Conservation (phyloP, 148 eudicot species). For the Oxyria digyna region DNA sequence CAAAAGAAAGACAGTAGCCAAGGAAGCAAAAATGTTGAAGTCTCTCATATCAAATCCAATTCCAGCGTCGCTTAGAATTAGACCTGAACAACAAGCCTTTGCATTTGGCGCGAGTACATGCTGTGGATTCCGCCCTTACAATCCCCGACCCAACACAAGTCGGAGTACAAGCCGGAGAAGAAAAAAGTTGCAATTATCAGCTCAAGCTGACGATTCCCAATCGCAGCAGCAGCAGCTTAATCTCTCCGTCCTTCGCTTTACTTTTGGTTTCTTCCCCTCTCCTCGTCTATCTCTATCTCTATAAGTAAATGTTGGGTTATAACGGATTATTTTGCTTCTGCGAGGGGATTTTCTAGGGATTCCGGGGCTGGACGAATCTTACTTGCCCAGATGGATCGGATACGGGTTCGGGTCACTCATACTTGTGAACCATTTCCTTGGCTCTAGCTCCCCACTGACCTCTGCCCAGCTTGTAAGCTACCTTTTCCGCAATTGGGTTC, state of each 20-base stretch:
- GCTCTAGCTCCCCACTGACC: conserved; percentile 37
- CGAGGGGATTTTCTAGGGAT: conserved; percentile 33
- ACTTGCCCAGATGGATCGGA: conserved; percentile 94
- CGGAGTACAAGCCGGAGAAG: conserved; percentile 7
- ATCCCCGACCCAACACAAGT: not conserved
- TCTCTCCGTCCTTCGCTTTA: conserved; percentile 84
- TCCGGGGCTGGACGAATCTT: conserved; percentile 86
- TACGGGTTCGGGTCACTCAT: conserved; percentile 73
- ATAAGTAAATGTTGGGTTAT: not conserved
- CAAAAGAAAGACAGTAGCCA: not conserved
- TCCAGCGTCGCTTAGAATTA: not conserved
- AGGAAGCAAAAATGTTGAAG: not conserved
- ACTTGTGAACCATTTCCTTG: conserved; percentile 62
- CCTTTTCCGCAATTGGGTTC: not conserved
- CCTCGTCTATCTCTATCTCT: conserved; percentile 4
- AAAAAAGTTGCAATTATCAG: conserved; percentile 11
- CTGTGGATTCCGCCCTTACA: conserved; percentile 1
- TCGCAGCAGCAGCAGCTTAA: conserved; percentile 49
- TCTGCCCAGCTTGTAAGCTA: conserved; percentile 80
- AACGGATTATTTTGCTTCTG: not conserved
- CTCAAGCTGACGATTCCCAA: conserved; percentile 24
- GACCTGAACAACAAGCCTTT: not conserved
- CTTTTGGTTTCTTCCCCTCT: conserved; percentile 35
- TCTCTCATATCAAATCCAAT: not conserved
- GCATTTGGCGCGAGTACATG: conserved; percentile 1